Base-by-base conservation (phyloP, 2,329 filamentous ascomycete species). In the Ophiobolus disseminans region DNA sequence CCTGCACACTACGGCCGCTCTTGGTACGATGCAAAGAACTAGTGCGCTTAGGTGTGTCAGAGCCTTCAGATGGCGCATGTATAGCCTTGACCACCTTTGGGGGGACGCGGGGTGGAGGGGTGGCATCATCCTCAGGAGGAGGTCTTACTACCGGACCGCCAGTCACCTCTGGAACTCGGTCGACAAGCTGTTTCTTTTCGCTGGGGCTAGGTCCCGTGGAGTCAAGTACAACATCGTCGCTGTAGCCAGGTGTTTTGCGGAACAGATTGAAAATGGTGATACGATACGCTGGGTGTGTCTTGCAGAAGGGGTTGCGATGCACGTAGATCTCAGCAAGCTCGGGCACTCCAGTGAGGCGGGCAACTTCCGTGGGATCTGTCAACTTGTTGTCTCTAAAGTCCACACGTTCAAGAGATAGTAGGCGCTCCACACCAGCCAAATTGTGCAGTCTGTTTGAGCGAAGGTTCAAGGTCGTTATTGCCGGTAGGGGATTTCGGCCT, bases 201-300 rank as follows among this genome's bases (percentile, higher is more conserved):
- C 86, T 83, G 66, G 91, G 95, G n/a, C 83, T 87, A 1, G 94
- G 93, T 0, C 88, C 88, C 25, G 85, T 84, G 2, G 88, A 87
- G 70, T 99, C 94, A 61, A 99, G 93, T 36, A 91, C 80, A 50
- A 97, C 86, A 67, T 99, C 94, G 58, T 96, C 90, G 0, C 87
- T 88, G 66, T 94, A 96, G 4, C 94, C 94, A 9, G 93, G 90
- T 0, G 90, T 91, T 50, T 85, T 87, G 55, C 94, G 86, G 80
- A 99, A 99, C 2, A 97, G 80, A 65, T 97, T 99, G 84, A 99
- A 97, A 55, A 97, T 95, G 16, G 86, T 89, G 57, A 96, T 81
- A 39, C 94, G 86, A 69, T 96, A 96, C 61, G 88, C 86, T 50
- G 87, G 82, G 69, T 97, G 90, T 1, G 91, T 92, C 61, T 89